phyloP scores from a whole-genome alignment of 306 rosid genomes.

The Crataegus laevigata region DNA sequence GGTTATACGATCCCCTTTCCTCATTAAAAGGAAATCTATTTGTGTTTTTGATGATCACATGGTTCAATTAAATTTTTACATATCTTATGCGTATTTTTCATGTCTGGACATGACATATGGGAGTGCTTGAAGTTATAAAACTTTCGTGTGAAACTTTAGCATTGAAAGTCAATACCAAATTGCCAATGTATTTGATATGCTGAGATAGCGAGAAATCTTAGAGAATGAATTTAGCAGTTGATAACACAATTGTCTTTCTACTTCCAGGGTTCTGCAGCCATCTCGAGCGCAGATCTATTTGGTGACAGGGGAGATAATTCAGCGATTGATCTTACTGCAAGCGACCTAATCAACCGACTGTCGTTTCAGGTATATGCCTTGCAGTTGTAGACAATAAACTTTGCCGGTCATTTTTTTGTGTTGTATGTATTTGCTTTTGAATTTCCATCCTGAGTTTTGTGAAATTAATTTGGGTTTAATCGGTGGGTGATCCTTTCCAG shows the following conservation, averaged over 20 bases:
- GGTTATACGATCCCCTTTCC: no score
- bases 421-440: not conserved
- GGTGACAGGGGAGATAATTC: slow-evolving; percentile 43
- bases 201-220: no score
- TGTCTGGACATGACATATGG: not conserved
- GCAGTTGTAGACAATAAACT: not conserved
- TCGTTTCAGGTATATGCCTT: slow-evolving; percentile 56
- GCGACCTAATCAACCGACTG: slow-evolving; percentile 63
- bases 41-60: not conserved
- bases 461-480: not conserved
- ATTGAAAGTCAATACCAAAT: not conserved
- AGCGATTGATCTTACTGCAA: slow-evolving; percentile 51
- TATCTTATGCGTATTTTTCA: not conserved
- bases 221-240: not conserved
- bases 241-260: slow-evolving; percentile 9
- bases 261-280: slow-evolving; percentile 66
- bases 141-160: not conserved
- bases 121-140: not conserved
- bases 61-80: not conserved
- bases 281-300: slow-evolving; percentile 86
- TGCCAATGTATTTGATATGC: not conserved
- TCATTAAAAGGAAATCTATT: no score
- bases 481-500: slow-evolving; percentile 23
- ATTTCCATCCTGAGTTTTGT: not conserved
- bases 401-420: not conserved